Evolutionary conservation across 192 early-diverging fungal species (phyloP).

Genomic region (Umbelopsis ramanniana): DNA sequence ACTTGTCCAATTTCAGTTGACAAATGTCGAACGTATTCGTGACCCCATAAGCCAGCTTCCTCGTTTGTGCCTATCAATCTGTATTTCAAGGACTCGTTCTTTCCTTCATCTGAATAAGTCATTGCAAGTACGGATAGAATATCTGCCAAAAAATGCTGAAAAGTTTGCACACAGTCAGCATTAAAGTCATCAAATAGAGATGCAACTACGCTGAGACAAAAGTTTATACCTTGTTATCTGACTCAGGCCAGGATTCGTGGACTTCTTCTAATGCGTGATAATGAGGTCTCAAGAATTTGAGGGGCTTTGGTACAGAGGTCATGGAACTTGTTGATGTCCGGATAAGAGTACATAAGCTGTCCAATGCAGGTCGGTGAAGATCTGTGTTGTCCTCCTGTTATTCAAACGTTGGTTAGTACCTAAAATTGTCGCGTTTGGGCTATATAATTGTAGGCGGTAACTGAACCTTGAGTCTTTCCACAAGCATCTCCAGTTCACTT

Average conservation of each 20-base stretch:
- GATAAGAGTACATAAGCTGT: conserved; percentile 86
- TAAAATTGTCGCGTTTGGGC: neutral
- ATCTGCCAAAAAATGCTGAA: conserved; percentile 79
- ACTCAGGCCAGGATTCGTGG: conserved; percentile 75
- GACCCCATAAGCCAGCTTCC: conserved; percentile 92
- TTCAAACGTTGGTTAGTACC: neutral
- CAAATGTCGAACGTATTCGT: conserved; percentile 98
- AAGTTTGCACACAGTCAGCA: neutral
- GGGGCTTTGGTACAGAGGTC: conserved; percentile 99
- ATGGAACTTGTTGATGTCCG: conserved; percentile 96
- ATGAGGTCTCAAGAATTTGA: conserved; percentile 93
- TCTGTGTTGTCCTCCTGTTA: conserved; percentile 66
- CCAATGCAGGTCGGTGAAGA: conserved; percentile 86
- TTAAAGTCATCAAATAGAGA: neutral
- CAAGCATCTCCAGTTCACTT: conserved; percentile 92
- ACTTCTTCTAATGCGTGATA: conserved; percentile 73
- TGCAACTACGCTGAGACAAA: neutral
- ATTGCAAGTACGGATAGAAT: conserved; percentile 97
- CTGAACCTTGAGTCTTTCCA: conserved; percentile 86
- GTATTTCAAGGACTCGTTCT: conserved; percentile 86
- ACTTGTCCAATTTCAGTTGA: conserved; percentile 90
- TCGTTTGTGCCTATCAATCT: conserved; percentile 80
- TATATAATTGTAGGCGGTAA: neutral
- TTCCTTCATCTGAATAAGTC: conserved; percentile 90
- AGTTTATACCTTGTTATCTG: conserved; percentile 71